Percentiles rank a stretch among this genome's conserved stretches.
phyloP scores from a whole-genome alignment of 345 rosid species.

The Melaleuca alternifolia region DNA sequence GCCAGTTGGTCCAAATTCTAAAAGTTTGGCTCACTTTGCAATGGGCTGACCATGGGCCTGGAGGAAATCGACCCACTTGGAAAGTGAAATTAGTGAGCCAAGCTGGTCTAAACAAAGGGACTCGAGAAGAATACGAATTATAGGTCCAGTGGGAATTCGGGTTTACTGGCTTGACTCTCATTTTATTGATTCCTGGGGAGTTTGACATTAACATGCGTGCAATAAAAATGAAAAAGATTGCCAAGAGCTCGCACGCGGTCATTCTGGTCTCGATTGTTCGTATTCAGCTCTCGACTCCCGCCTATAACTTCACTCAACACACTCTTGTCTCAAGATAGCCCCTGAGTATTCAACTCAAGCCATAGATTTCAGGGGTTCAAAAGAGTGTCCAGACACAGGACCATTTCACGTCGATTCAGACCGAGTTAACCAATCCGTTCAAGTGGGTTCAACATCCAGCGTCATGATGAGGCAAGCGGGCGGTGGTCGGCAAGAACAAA shows the following conservation, averaged over 20 bases:
- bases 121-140: neutral
- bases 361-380: neutral
- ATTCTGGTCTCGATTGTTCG: neutral
- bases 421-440: neutral
- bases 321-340: neutral
- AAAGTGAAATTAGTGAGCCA: neutral
- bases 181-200: neutral
- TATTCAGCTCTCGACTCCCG: rapidly evolving
- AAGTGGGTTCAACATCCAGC: neutral
- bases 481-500: neutral
- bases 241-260: neutral
- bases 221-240: neutral
- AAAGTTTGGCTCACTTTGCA: too few relatives aligned
- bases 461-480: neutral
- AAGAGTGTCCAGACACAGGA: neutral
- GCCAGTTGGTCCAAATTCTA: neutral
- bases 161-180: neutral
- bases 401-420: neutral
- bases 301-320: neutral
- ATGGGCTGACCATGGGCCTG: neutral
- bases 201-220: neutral
- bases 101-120: neutral
- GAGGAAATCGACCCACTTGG: neutral
- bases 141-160: neutral
- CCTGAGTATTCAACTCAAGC: neutral